These are phyloP conservation scores for Albatrellus ellisii DNA, from an alignment of 768 basidiomycete species.

Conservation along the genomic window DNA sequence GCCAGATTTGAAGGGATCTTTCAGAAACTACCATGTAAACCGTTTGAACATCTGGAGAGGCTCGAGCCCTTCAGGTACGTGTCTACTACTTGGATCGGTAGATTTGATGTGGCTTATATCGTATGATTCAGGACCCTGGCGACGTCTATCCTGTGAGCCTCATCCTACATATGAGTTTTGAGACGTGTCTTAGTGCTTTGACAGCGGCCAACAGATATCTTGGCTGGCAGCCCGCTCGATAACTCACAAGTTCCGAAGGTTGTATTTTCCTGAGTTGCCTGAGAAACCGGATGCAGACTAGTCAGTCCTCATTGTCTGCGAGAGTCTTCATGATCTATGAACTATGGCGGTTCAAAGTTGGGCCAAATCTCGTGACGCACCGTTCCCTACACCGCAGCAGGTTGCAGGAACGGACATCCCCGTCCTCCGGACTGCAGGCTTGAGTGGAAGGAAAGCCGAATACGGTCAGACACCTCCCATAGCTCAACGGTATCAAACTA, in stretches of 20 bases:
- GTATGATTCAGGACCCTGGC: conserved; percentile 40
- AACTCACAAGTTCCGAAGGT: conserved; percentile 60
- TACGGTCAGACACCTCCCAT: conserved; percentile 33
- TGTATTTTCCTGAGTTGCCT: conserved; percentile 64
- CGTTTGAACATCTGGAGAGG: conserved; percentile 59
- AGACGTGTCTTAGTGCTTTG: neutral
- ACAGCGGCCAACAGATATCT: conserved; percentile 69
- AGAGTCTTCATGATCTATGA: conserved; percentile 6
- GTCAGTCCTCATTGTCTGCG: conserved; percentile 20
- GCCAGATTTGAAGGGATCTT: conserved; percentile 63
- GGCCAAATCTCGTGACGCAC: conserved; percentile 6
- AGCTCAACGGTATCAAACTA: neutral
- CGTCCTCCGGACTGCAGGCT: conserved; percentile 55
- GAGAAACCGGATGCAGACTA: conserved; percentile 45
- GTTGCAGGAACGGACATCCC: conserved; percentile 48
- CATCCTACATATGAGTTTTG: neutral
- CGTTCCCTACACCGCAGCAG: conserved; percentile 62
- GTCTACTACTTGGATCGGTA: neutral
- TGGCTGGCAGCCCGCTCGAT: conserved; percentile 83
- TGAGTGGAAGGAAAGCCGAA: conserved; percentile 81
- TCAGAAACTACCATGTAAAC: conserved; percentile 49
- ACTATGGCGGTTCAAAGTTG: conserved; percentile 4
- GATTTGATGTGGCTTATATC: neutral
- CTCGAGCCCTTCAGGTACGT: conserved; percentile 75
- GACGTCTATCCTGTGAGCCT: conserved; percentile 54